Conservation (phyloP, 257 asterid genomes). For the Solanum peruvianum region DNA sequence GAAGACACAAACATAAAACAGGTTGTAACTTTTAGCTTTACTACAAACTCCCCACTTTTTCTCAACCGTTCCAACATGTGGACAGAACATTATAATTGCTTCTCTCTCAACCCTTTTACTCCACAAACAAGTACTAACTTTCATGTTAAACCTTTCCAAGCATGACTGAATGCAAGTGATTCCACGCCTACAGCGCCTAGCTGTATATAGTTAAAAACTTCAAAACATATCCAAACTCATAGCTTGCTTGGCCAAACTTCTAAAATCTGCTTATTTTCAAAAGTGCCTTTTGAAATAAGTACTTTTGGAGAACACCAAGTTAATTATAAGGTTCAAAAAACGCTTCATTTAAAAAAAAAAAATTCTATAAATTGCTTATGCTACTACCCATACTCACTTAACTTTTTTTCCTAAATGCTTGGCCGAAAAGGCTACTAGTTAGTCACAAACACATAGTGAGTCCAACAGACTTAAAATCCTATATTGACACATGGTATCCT, state of each 20-base stretch:
- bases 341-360: background rate
- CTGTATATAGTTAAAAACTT: background rate
- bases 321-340: background rate
- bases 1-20: background rate
- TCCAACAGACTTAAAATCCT: background rate
- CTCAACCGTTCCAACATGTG: background rate
- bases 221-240: background rate
- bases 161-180: background rate
- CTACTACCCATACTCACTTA: background rate
- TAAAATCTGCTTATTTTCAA: background rate
- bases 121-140: background rate
- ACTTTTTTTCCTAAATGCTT: background rate
- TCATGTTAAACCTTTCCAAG: background rate
- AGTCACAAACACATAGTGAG: background rate
- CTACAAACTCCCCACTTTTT: background rate
- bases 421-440: background rate
- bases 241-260: background rate
- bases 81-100: background rate
- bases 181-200: background rate
- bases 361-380: background rate
- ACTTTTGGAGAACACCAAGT: background rate
- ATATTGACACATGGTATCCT: background rate
- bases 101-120: background rate
- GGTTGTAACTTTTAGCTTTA: background rate
- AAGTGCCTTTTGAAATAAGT: background rate